Evolutionary conservation across 2,329 filamentous ascomycete genomes (phyloP), one percentile per base, ranked within the genome.

Genomic region (Aspergillus fijiensis): DNA sequence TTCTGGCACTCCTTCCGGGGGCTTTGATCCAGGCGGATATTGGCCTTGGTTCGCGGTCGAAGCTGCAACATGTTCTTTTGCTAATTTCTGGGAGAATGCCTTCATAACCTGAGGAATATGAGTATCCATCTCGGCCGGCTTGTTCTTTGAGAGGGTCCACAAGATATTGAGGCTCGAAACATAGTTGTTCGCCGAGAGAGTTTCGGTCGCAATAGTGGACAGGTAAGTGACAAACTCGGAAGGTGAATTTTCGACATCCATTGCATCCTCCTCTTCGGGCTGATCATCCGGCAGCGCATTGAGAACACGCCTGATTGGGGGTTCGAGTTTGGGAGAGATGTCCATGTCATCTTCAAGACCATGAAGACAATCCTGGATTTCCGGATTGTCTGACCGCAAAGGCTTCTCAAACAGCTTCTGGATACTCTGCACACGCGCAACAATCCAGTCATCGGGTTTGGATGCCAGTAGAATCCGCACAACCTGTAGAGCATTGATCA

Each of bases 401-500:
- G 90, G 87, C 78, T 96, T 97, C 64, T 97, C 93, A 14, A 98
- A 78, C 12, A 98, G 86, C 72, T 92, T 96, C 74, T 97, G 92
- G 29, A 98, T 83, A 29, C 87, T 81, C 0, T 88, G 77, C 68
- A 96, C 84, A 65, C 92, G 91, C 69, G 87, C 87, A 55, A 92
- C 79, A 42, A 98, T 88, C 95, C 95, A 99, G 3, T 96, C 91
- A 69, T 96, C 89, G 0, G 90, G 82, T 75, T 96, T 96, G 63
- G 89, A 88, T 68, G 95, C 92, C 60, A 98, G 82, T 51, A 99
- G 87, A 60, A 97, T 90, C 51, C 94, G 90, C 61, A 99, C 82
- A 47, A 98, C 90, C 73, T 98, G 93, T 14, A 99, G 83, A 1
- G 93, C 92, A 73, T 99, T 99, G 77, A 99, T 87, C 76, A 96